Evolutionary conservation across 2,329 filamentous ascomycete genomes (phyloP).

Genomic region (Alternaria infectoria): DNA sequence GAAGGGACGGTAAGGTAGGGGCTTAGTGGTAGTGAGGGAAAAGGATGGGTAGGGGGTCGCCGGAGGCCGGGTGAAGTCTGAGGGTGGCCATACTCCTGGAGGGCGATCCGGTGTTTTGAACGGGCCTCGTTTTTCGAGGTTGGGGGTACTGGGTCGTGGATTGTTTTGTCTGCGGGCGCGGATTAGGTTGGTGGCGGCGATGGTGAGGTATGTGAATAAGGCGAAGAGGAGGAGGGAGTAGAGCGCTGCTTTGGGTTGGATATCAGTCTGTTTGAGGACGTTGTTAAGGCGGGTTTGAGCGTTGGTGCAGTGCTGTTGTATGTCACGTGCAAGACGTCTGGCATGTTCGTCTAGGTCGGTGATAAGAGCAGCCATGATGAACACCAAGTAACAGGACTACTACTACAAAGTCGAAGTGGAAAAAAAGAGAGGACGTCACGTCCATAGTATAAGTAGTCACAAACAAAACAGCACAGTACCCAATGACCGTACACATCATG

Average conservation of each 20-base stretch:
- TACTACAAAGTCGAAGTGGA: background rate
- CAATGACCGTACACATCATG: background rate
- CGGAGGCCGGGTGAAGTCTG: slow-evolving; percentile 63
- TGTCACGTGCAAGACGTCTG: slow-evolving; percentile 25
- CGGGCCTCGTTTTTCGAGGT: slow-evolving; percentile 54
- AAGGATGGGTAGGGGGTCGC: slow-evolving; percentile 70
- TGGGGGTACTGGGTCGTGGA: slow-evolving; percentile 31
- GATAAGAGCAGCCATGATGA: slow-evolving; percentile 12
- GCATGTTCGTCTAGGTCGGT: slow-evolving; percentile 21
- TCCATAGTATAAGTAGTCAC: background rate
- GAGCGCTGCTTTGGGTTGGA: slow-evolving; percentile 27
- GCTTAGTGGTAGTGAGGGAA: slow-evolving; percentile 71
- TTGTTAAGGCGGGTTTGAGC: slow-evolving; percentile 9
- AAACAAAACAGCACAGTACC: background rate
- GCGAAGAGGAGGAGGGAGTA: slow-evolving; percentile 43
- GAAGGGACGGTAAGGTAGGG: slow-evolving; percentile 79
- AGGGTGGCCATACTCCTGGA: slow-evolving; percentile 44
- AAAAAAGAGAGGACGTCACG: background rate
- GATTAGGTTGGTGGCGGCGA: slow-evolving; percentile 35
- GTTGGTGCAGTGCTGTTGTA: slow-evolving; percentile 20
- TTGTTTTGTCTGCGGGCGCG: slow-evolving; percentile 10
- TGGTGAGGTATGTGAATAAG: slow-evolving; percentile 39
- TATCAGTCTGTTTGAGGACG: slow-evolving; percentile 1
- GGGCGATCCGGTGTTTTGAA: slow-evolving; percentile 49
- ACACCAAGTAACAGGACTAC: background rate